Percentiles rank a stretch among this genome's conserved stretches.
Conservation (phyloP, 345 rosid genomes). For the Eucalyptus curtisii region DNA sequence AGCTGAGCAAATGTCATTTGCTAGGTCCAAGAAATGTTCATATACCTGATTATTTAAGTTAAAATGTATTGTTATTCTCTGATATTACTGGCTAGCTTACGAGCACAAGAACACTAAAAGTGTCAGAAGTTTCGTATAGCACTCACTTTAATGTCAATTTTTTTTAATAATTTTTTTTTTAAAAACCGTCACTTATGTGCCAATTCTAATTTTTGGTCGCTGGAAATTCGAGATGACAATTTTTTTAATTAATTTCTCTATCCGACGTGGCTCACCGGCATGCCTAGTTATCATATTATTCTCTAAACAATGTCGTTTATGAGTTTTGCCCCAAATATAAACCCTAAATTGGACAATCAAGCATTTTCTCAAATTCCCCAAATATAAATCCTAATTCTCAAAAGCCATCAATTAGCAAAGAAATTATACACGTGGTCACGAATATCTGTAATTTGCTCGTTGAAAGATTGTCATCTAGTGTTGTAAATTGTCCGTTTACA, state of each 20-base stretch:
- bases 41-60: no score
- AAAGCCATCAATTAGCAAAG: background rate
- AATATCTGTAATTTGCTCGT: constrained; percentile 66
- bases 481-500: constrained; percentile 67
- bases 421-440: background rate
- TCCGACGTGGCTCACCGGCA: rapidly evolving
- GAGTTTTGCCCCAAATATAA: background rate
- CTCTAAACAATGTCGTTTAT: background rate
- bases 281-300: background rate
- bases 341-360: no score
- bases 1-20: background rate
- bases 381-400: background rate
- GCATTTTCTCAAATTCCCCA: no score
- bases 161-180: no score
- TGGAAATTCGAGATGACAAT: no score
- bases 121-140: no score
- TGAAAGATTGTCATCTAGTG: constrained; percentile 75
- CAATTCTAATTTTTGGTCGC: no score
- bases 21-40: background rate
- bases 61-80: background rate
- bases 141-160: no score
- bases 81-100: background rate
- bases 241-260: no score
- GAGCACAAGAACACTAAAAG: background rate
- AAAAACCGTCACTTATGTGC: no score